phyloP scores from a whole-genome alignment of 108 stramenopile genomes.

The Cyclotella distinguenda region DNA sequence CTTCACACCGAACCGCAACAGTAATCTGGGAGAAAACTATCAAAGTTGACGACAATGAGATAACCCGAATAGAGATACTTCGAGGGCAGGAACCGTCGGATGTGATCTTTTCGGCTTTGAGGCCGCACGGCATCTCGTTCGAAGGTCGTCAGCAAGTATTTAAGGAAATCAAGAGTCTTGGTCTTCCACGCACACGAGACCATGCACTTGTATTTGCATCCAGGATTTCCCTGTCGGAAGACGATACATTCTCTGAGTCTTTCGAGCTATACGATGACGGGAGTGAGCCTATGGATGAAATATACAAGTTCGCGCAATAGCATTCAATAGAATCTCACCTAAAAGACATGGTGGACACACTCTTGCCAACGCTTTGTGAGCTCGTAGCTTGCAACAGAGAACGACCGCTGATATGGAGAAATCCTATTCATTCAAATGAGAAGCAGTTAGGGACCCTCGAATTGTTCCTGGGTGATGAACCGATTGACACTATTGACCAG shows the following conservation, averaged over 20 bases:
- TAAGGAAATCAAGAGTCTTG: conserved; percentile 15
- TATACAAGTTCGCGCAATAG: conserved; percentile 37
- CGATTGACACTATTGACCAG: conserved; percentile 27
- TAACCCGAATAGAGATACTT: conserved; percentile 26
- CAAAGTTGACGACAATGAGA: conserved; percentile 25
- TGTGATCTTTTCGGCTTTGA: conserved; percentile 28
- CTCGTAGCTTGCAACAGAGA: conserved; percentile 24
- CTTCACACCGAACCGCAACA: not conserved
- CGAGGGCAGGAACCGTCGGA: conserved; percentile 37
- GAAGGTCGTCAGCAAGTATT: conserved; percentile 19
- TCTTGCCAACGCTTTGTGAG: conserved; percentile 43
- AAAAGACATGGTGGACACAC: conserved; percentile 9
- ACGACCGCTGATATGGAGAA: conserved; percentile 29
- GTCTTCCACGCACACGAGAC: conserved; percentile 26
- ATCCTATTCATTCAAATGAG: conserved; percentile 23
- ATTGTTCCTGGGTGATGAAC: conserved; percentile 37
- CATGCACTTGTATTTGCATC: conserved; percentile 29
- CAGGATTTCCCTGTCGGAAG: conserved; percentile 21
- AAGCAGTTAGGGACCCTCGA: conserved; percentile 29
- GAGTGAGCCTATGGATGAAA: conserved; percentile 41
- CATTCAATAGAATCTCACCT: conserved; percentile 24
- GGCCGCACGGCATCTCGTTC: conserved; percentile 26
- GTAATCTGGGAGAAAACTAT: conserved; percentile 23
- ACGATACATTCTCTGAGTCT: conserved; percentile 15
- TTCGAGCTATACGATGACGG: conserved; percentile 45